A percentile compares a stretch with the other conserved stretches of the same genome.
phyloP scores from a whole-genome alignment of 192 early-diverging fungal genomes.

The Gryganskiella cystojenkinii region DNA sequence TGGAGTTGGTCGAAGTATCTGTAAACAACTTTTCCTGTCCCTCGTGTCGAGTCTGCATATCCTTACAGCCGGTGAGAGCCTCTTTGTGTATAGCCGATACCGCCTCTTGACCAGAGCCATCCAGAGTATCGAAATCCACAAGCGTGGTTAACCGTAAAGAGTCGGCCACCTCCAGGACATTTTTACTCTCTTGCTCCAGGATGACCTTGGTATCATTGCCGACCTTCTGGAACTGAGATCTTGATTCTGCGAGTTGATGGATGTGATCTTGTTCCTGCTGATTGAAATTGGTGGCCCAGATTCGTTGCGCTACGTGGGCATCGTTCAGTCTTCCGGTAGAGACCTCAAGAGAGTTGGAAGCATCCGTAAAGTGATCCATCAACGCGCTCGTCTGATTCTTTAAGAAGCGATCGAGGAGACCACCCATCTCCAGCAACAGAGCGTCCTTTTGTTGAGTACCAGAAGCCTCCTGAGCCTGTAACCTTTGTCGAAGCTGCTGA shows the following conservation, averaged over 20 bases:
- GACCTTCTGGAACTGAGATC: slow-evolving; percentile 3
- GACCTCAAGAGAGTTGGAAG: slow-evolving; percentile 7
- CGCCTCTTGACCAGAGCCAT: slow-evolving; percentile 9
- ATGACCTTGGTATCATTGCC: not conserved
- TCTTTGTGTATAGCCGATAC: slow-evolving; percentile 11
- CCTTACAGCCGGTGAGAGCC: slow-evolving; percentile 9
- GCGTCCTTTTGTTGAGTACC: slow-evolving; percentile 7
- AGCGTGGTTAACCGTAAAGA: not conserved
- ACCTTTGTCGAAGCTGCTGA: slow-evolving; percentile 15
- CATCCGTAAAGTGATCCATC: slow-evolving; percentile 21
- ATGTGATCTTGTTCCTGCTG: slow-evolving; percentile 6
- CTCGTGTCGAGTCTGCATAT: slow-evolving; percentile 6
- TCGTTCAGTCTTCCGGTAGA: slow-evolving; percentile 6
- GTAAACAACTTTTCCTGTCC: slow-evolving; percentile 10
- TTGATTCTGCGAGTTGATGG: slow-evolving; percentile 11
- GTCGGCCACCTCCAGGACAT: not conserved
- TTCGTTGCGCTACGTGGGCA: slow-evolving; percentile 17
- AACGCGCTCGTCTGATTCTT: slow-evolving; percentile 17
- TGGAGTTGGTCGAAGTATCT: slow-evolving; percentile 15
- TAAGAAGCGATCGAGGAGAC: slow-evolving; percentile 26
- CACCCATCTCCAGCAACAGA: slow-evolving; percentile 26
- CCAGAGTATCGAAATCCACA: slow-evolving; percentile 14
- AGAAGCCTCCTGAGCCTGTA: slow-evolving; percentile 16
- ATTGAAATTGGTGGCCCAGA: slow-evolving; percentile 18
- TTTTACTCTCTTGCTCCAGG: not conserved